Conservation (phyloP, 495 filamentous ascomycete genomes). For the Hypoxylon lienhwacheense region DNA sequence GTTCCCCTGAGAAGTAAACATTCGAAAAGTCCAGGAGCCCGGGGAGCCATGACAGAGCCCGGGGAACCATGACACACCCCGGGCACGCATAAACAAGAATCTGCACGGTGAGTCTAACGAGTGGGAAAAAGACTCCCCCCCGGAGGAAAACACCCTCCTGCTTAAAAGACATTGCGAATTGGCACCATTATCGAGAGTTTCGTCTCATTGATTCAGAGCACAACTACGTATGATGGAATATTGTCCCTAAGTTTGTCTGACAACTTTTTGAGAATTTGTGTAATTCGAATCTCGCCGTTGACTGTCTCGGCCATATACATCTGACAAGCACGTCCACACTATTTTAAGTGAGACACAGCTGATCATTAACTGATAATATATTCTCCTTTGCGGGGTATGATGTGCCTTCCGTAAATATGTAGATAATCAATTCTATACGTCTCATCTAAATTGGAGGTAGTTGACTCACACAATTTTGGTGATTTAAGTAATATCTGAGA, state of each 20-base stretch:
- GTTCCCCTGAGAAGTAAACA: neutral
- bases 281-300: constrained; percentile 4
- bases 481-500: neutral
- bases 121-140: too few species aligned
- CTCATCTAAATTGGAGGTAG: too few species aligned
- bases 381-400: constrained; percentile 15
- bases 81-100: too few species aligned
- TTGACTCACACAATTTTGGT: too few species aligned
- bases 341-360: constrained; percentile 17
- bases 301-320: constrained; percentile 34
- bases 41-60: too few species aligned
- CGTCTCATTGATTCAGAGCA: neutral
- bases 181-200: neutral
- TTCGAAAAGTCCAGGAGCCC: too few species aligned
- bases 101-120: too few species aligned
- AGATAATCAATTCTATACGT: constrained; percentile 1
- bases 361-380: constrained; percentile 8
- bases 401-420: neutral
- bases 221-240: too few species aligned
- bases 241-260: neutral
- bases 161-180: neutral
- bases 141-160: too few species aligned
- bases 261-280: neutral
- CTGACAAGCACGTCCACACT: neutral
- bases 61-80: too few species aligned